These are phyloP conservation scores for Monilinia fructigena DNA, from an alignment of 2,329 filamentous ascomycete species.

Conservation along the genomic window DNA sequence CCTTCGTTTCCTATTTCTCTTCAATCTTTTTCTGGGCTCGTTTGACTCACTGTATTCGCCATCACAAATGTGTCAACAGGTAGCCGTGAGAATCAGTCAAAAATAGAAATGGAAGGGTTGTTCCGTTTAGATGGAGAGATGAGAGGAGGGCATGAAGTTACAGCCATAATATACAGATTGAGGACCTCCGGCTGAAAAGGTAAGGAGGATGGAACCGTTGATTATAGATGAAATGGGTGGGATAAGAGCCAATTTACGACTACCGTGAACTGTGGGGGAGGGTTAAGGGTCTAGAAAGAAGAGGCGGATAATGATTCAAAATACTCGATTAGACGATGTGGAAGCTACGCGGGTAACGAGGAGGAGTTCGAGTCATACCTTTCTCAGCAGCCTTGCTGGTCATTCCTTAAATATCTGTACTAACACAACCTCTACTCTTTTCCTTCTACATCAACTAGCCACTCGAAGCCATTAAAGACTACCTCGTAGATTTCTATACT, in stretches of 20 bases:
- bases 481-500: no score
- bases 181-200: constrained; percentile 60
- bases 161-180: constrained; percentile 63
- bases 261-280: constrained; percentile 49
- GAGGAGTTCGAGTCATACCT: no score
- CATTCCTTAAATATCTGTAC: no score
- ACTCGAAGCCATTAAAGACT: no score
- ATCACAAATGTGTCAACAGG: not conserved
- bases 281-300: not conserved
- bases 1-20: constrained; percentile 44
- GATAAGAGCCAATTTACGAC: constrained; percentile 67
- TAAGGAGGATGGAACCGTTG: constrained; percentile 66
- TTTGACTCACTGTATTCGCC: constrained; percentile 35
- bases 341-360: not conserved
- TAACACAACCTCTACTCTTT: no score
- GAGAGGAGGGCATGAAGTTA: constrained; percentile 68
- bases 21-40: not conserved
- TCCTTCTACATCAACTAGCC: no score
- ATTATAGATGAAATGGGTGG: constrained; percentile 62
- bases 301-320: constrained; percentile 38
- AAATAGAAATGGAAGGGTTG: constrained; percentile 58
- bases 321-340: not conserved
- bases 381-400: no score
- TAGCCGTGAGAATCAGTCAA: no score
- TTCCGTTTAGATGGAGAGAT: constrained; percentile 60